Evolutionary conservation across 2,329 filamentous ascomycete species (phyloP).

Genomic region (Bertia moriformis): DNA sequence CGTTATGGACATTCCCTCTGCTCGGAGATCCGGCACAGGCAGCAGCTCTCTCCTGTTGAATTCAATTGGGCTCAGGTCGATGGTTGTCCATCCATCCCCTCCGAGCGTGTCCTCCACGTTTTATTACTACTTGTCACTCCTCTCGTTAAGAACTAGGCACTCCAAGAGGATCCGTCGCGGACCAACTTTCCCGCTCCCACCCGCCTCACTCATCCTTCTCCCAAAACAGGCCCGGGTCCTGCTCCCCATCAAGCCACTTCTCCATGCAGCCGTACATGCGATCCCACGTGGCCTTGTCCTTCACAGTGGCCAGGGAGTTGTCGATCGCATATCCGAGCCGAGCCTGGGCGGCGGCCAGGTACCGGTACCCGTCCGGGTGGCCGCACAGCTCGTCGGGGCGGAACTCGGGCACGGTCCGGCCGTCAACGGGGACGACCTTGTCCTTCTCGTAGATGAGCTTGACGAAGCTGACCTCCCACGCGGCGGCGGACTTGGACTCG

Average conservation of each 20-base stretch:
- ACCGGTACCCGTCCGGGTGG: conserved; percentile 28
- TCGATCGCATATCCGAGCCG: conserved; percentile 28
- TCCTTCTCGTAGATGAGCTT: conserved; percentile 35
- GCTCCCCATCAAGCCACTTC: conserved; percentile 20
- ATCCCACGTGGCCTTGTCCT: conserved; percentile 16
- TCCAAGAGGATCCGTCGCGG: too few species aligned
- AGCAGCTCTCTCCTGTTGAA: too few species aligned
- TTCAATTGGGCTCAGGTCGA: too few species aligned
- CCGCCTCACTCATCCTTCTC: too few species aligned
- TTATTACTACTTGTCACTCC: too few species aligned
- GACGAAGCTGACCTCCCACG: conserved; percentile 26
- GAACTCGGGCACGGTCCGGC: conserved; percentile 21
- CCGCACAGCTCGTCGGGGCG: conserved; percentile 17
- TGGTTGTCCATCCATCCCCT: too few species aligned
- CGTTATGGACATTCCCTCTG: too few species aligned
- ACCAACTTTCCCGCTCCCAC: too few species aligned
- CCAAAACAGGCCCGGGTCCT: conserved; percentile 3
- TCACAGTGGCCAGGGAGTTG: conserved; percentile 20
- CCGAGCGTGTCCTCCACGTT: too few species aligned
- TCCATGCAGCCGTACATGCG: conserved; percentile 27
- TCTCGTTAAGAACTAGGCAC: too few species aligned
- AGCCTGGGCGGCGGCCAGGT: conserved; percentile 28
- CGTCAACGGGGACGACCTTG: conserved; percentile 29
- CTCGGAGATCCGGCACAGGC: too few species aligned
- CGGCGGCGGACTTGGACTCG: conserved; percentile 4